Percentiles rank a stretch among this genome's conserved stretches.
These are phyloP conservation scores for Geosmithia putterillii DNA, from an alignment of 2,329 filamentous ascomycete species.

Conservation along the genomic window DNA sequence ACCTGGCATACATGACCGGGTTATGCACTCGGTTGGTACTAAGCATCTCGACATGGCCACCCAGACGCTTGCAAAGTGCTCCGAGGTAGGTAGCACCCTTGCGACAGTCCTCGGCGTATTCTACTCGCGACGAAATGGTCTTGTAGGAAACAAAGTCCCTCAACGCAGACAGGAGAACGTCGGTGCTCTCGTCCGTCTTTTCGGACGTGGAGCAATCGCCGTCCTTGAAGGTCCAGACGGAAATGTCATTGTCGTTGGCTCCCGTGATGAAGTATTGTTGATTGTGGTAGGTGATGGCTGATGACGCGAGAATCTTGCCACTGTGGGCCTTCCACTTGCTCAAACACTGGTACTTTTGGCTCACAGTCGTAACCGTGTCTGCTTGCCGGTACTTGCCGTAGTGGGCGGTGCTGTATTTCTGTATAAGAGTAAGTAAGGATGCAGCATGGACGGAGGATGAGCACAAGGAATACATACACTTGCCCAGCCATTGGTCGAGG, in stretches of 20 bases:
- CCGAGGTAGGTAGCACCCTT: slow-evolving; percentile 85
- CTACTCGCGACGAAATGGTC: slow-evolving; percentile 76
- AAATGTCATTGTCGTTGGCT: slow-evolving; percentile 81
- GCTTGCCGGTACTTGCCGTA: slow-evolving; percentile 43
- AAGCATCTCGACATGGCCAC: slow-evolving; percentile 82
- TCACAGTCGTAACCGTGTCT: slow-evolving; percentile 38
- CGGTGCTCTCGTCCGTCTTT: slow-evolving; percentile 17
- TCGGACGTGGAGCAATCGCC: slow-evolving; percentile 22
- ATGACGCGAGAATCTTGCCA: slow-evolving; percentile 78
- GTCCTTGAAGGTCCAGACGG: slow-evolving; percentile 68
- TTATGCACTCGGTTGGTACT: slow-evolving; percentile 70
- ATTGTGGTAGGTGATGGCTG: slow-evolving; percentile 55
- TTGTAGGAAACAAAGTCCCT: slow-evolving; percentile 84
- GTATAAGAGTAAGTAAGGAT: background rate
- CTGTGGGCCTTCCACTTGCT: slow-evolving; percentile 73
- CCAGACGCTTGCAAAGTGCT: slow-evolving; percentile 82
- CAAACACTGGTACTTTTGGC: slow-evolving; percentile 72
- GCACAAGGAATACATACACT: slow-evolving; percentile 43
- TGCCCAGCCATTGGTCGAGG: slow-evolving; percentile 76
- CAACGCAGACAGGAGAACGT: slow-evolving; percentile 57
- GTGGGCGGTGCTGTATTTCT: slow-evolving; percentile 57
- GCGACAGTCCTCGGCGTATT: slow-evolving; percentile 84
- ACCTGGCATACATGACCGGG: slow-evolving; percentile 86
- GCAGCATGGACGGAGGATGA: background rate
- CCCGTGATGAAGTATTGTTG: slow-evolving; percentile 87